Evolutionary conservation across 1,284 basidiomycete genomes (phyloP), one percentile per base, ranked within the genome.

Genomic region (Apiotrichum gracile): DNA sequence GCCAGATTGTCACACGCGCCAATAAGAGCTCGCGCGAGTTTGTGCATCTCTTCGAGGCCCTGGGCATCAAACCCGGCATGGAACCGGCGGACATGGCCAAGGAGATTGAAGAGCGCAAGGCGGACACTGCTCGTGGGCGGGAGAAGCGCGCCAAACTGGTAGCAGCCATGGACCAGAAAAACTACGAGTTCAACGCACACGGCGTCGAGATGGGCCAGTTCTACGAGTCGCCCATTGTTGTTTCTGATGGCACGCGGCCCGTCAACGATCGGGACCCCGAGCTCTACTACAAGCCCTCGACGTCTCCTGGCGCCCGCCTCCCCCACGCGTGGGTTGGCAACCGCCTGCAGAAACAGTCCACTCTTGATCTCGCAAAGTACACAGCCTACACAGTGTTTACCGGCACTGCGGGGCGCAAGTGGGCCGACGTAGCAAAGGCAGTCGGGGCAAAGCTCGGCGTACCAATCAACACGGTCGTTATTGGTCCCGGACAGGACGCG

Each of bases 151-250:
- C 55, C 25, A 44, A 49, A n/a, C 47, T 57, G 12, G 55, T 57
- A 13, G 33, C 42, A 0, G 55, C 55, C 34, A 57, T 57, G 55
- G 34, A 57, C 47, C 24, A 29, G 19, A 57, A 57, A 40, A 52
- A 57, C 51, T 57, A 57, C 45, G 55, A 57, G 51, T 57, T 57
- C 48, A 57, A 57, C 44, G 51, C 51, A 2, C 55, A 57, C 48
- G 55, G 55, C 13, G 55, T 57, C 34, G 55, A 57, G 39, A 49
- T 57, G 51, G 55, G 55, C 44, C 55, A 57, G 47, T 57, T 57
- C 29, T 57, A 57, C 51, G 48, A 42, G 29, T 53, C 51, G 21
- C 12, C 31, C 27, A 34, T 39, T 17, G 29, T 57, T 40, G 19
- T 24, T 9, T 49, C 50, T 1, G 55, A 57, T 44, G 55, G 55